Percentiles rank a stretch among this genome's conserved stretches.
Conservation (phyloP, 805 yeast species). For the Scheffersomyces ergatensis region DNA sequence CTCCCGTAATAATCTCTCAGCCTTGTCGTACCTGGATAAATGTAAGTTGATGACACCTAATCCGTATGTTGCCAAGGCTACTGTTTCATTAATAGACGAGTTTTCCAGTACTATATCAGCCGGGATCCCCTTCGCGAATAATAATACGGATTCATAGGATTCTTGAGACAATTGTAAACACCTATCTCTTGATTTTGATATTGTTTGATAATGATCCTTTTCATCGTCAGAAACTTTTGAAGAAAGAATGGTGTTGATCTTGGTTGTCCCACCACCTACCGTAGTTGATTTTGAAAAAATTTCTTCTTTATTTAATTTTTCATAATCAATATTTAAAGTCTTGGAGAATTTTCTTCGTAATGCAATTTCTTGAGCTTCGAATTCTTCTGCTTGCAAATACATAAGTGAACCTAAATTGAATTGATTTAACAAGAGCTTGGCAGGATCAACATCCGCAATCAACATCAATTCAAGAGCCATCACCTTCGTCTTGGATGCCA, state of each 20-base stretch:
- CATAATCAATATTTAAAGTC: conserved; percentile 22
- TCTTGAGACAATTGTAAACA: conserved; percentile 29
- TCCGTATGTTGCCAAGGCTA: conserved; percentile 81
- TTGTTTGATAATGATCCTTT: conserved; percentile 19
- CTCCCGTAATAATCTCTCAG: conserved; percentile 62
- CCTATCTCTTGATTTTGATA: conserved; percentile 15
- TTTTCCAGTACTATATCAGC: background rate
- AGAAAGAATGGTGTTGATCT: no score
- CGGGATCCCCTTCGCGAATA: conserved; percentile 26
- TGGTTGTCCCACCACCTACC: background rate
- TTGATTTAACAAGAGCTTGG: conserved; percentile 61
- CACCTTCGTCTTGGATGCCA: conserved; percentile 60
- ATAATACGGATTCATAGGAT: conserved; percentile 35
- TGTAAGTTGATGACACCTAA: conserved; percentile 78
- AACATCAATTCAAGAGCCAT: conserved; percentile 71
- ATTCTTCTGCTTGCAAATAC: conserved; percentile 64
- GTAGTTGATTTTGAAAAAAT: conserved; percentile 5
- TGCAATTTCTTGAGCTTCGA: conserved; percentile 47
- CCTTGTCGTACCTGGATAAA: conserved; percentile 50
- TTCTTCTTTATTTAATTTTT: conserved; percentile 10
- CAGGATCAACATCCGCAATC: conserved; percentile 64
- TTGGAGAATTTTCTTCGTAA: conserved; percentile 21
- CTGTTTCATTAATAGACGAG: conserved; percentile 51
- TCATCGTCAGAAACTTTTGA: conserved; percentile 10
- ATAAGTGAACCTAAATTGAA: conserved; percentile 69